Conservation (phyloP, 352 stramenopile genomes). For the Globisporangium cystogenes region DNA sequence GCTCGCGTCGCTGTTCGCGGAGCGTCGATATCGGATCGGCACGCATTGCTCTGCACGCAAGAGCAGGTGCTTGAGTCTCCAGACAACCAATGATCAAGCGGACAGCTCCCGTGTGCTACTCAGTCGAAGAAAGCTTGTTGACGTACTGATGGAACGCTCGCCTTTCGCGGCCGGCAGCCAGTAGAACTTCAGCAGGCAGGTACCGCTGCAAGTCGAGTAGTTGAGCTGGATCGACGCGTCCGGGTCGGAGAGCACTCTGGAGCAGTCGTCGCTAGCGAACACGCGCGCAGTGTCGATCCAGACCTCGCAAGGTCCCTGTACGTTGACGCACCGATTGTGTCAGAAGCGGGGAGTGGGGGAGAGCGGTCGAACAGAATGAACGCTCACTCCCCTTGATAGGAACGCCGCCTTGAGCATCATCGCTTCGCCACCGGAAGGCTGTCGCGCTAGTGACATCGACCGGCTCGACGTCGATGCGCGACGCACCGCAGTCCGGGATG, state of each 20-base stretch:
- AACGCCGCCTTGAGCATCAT: slow-evolving; percentile 7
- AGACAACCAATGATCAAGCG: not conserved
- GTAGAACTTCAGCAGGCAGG: slow-evolving; percentile 42
- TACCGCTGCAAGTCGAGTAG: slow-evolving; percentile 31
- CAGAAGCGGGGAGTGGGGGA: slow-evolving; percentile 9
- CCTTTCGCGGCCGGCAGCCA: slow-evolving; percentile 25
- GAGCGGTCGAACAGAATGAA: not conserved
- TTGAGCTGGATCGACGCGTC: slow-evolving; percentile 31
- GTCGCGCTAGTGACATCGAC: slow-evolving; percentile 12
- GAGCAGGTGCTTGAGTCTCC: not conserved
- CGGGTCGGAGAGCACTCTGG: slow-evolving; percentile 17
- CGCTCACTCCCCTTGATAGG: not conserved
- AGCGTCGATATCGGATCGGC: slow-evolving; percentile 1
- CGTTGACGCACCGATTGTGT: not conserved
- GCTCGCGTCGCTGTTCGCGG: not conserved
- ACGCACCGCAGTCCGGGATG: slow-evolving; percentile 11
- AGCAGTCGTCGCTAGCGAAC: slow-evolving; percentile 31
- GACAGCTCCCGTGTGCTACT: too few relatives aligned
- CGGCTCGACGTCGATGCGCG: slow-evolving; percentile 4
- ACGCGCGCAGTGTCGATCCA: slow-evolving; percentile 30
- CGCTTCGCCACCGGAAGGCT: slow-evolving; percentile 18
- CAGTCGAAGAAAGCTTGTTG: not conserved
- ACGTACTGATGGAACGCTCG: slow-evolving; percentile 25
- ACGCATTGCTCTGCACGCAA: slow-evolving; percentile 8
- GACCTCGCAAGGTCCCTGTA: slow-evolving; percentile 36